Base-by-base conservation (phyloP, 1,284 basidiomycete species). In the Cerrena zonata region DNA sequence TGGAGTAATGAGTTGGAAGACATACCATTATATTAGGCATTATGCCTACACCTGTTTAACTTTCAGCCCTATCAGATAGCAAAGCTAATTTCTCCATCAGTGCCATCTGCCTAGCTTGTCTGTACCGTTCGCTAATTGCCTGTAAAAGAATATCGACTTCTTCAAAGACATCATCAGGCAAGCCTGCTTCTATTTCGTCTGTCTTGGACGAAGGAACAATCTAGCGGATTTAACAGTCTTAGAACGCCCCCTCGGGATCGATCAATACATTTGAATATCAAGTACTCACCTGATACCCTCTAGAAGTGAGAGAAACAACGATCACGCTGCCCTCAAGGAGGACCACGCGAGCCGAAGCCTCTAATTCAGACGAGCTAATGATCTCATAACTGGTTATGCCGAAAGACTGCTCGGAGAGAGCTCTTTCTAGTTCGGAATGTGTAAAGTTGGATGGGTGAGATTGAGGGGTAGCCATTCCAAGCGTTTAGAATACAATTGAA, bases 331-430 rank as follows among this genome's bases (percentile, higher is more conserved):
- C 81, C 59, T 87, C 84, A 7, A 85, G 65, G 2, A 83, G 64
- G 1, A 70, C 74, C 27, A 86, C 72, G 22, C 64, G 65, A 7
- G 82, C 82, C 13, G 65, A 67, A 10, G 84, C 79, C 55, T 79
- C 73, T 48, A 74, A 64, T 3, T 68, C 55, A 1, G 72, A 69
- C 1, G 69, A 63, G 15, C 53, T 52, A 2, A 61, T 53, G 43
- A 82, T 59, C 11, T 70, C 65, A 56, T 74, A 84, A 51, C 66
- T 65, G 34, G 67, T 59, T 51, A 87, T 72, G n/a, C 77, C 78
- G 58, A 78, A 82, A 4, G 71, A 66, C 56, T 86, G 79, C 58
- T 86, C 84, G 19, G 65, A 63, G 44, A 87, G 72, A 22, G 79
- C 76, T 38, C 69, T 68, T 21, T 64, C 67, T 25, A 87, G 70